Percentiles rank a stretch among this genome's conserved stretches.
Conservation (phyloP, 371 early-diverging fungal genomes). For the Mortierella sp. region DNA sequence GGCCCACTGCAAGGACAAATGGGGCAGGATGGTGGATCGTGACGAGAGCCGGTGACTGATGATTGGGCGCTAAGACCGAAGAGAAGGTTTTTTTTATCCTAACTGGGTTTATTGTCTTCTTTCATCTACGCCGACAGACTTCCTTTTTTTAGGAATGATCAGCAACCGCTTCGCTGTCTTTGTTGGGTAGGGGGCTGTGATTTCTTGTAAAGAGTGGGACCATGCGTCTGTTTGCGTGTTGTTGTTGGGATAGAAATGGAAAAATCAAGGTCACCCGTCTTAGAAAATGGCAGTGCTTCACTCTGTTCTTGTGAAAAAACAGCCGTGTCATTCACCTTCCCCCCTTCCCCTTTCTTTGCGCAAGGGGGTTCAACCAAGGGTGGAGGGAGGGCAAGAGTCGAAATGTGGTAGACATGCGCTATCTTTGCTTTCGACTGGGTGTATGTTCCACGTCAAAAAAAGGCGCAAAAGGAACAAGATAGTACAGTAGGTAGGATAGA, state of each 20-base stretch:
- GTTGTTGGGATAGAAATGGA: neutral
- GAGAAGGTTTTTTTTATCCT: too few relatives aligned
- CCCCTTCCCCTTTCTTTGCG: neutral
- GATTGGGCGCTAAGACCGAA: neutral
- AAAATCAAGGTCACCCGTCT: neutral
- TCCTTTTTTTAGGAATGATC: neutral
- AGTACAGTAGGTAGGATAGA: neutral
- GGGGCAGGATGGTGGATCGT: neutral
- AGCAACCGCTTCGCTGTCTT: too few relatives aligned
- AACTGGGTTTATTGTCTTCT: neutral
- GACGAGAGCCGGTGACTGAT: neutral
- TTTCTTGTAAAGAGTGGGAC: neutral
- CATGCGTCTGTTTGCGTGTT: neutral
- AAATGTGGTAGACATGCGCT: neutral
- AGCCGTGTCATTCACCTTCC: neutral
- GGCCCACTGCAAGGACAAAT: too few relatives aligned
- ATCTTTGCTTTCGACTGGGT: too few relatives aligned
- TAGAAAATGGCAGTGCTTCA: neutral
- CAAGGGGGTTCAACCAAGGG: too few relatives aligned
- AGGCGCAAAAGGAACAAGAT: too few relatives aligned
- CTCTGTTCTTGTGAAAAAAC: neutral
- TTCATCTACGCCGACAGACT: neutral
- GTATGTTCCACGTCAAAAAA: too few relatives aligned
- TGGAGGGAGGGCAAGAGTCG: too few relatives aligned
- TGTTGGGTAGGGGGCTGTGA: neutral